A percentile compares a stretch with the other conserved stretches of the same genome.
phyloP scores from a whole-genome alignment of 2,329 filamentous ascomycete species.

The Claviceps sp. region DNA sequence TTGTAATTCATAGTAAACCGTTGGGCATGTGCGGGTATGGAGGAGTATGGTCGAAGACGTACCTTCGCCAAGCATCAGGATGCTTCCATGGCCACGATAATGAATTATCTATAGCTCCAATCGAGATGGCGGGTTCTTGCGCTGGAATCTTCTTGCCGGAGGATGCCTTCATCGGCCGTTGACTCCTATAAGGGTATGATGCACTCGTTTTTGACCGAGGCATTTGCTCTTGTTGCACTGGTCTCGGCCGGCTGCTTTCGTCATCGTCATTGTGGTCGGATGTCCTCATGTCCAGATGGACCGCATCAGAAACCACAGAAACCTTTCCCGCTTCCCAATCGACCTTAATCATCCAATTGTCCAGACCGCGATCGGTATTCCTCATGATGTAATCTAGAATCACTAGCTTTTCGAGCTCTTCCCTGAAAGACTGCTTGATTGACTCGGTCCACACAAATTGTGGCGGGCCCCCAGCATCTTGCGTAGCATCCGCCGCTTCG shows the following conservation, averaged over 20 bases:
- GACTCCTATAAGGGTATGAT: conserved; percentile 57
- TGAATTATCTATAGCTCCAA: conserved; percentile 96
- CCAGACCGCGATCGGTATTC: conserved; percentile 89
- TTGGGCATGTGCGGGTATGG: neutral
- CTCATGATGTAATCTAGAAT: conserved; percentile 99
- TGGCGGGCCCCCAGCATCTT: conserved; percentile 37
- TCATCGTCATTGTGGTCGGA: conserved; percentile 19
- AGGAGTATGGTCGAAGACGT: conserved; percentile 5
- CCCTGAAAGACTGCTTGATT: conserved; percentile 81
- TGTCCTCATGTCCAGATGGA: conserved; percentile 49
- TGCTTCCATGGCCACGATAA: conserved; percentile 99
- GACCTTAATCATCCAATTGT: conserved; percentile 99
- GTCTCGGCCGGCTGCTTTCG: conserved; percentile 37
- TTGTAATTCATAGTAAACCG: neutral
- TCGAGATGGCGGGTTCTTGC: conserved; percentile 47
- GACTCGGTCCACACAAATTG: conserved; percentile 77
- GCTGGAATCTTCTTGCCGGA: conserved; percentile 29
- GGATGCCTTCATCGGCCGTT: conserved; percentile 76
- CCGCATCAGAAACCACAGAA: conserved; percentile 72
- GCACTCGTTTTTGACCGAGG: conserved; percentile 26
- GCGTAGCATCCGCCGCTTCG: conserved; percentile 28
- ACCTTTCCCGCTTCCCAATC: conserved; percentile 75
- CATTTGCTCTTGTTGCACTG: conserved; percentile 38
- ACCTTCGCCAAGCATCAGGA: conserved; percentile 70
- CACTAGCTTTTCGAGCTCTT: conserved; percentile 92